Evolutionary conservation across 352 stramenopile genomes (phyloP), one percentile per base, ranked within the genome.

Genomic region (Pythium utonaiense): DNA sequence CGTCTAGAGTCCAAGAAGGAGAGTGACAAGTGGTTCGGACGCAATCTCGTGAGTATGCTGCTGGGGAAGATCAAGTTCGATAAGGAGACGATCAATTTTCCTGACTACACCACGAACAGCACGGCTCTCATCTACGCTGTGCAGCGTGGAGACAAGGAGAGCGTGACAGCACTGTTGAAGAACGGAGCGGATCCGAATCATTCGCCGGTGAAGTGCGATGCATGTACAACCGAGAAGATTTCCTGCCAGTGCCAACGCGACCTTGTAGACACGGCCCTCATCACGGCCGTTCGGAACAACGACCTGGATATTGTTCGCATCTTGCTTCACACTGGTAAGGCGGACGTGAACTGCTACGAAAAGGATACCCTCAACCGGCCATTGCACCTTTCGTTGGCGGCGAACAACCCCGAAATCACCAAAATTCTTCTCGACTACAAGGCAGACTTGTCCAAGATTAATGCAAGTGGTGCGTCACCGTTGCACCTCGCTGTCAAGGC

Each of bases 51-150:
- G n/a, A 61, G 69, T 0, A 58, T 84, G 1, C 57, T 90, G 28
- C 54, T 87, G 13, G 78, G 80, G 38, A 57, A 60, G 0, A 66
- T 70, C 0, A 58, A 65, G 4, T 79, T 87, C 38, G 57, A 71
- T 12, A 63, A 74, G 49, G 68, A 55, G 1, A 60, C 71, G 1
- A 55, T 89, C 33, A 81, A 88, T 47, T 75, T 84, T 25, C 54
- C 75, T 0, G 69, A 83, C 30, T 77, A 74, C 13, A 47, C 44
- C n/a, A 75, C 57, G 16, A 75, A 77, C 25, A 86, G 83, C 57
- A 90, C 83, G 0, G 67, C 83, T 5, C 53, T 93, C 27, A 65
- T 84, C 54, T 84, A 73, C 42, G 80, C 83, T 24, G 74, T 91
- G 2, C 57, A 81, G 33, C 62, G 68, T 3, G 70, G 73, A 7